Conservation (phyloP, 805 yeast genomes). For the Suhomyces pyralidae region DNA sequence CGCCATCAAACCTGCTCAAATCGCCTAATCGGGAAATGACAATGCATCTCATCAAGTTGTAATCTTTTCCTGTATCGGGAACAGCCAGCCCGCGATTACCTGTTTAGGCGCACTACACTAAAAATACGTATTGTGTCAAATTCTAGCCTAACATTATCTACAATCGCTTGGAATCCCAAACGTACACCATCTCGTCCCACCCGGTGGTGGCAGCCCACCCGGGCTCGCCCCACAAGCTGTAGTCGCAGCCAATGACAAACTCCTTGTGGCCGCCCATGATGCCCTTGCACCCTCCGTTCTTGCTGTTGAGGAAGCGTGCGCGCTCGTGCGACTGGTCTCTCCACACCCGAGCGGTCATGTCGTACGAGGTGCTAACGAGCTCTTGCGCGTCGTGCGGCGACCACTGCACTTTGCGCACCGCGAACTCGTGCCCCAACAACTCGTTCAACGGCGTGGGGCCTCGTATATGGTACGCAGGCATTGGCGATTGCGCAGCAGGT, state of each 20-base stretch:
- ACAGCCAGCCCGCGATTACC: background rate
- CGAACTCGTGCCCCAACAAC: conserved; percentile 82
- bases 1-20: background rate
- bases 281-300: conserved; percentile 51
- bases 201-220: conserved; percentile 95
- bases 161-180: conserved; percentile 71
- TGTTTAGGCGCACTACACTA: background rate
- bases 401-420: conserved; percentile 81
- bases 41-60: conserved; percentile 1
- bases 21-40: background rate
- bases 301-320: conserved; percentile 41
- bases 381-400: conserved; percentile 79
- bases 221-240: conserved; percentile 94
- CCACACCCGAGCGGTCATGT: conserved; percentile 92
- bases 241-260: conserved; percentile 90
- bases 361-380: conserved; percentile 77
- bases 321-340: conserved; percentile 61
- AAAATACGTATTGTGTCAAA: background rate
- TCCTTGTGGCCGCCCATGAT: conserved; percentile 73
- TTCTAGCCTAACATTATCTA: background rate
- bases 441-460: conserved; percentile 74
- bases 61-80: conserved; percentile 2
- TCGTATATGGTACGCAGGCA: conserved; percentile 40
- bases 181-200: conserved; percentile 93
- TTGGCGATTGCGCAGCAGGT: conserved; percentile 33